Percentiles rank a stretch among this genome's conserved stretches.
Conservation (phyloP, 2,329 filamentous ascomycete genomes). For the Biscogniauxia marginata region DNA sequence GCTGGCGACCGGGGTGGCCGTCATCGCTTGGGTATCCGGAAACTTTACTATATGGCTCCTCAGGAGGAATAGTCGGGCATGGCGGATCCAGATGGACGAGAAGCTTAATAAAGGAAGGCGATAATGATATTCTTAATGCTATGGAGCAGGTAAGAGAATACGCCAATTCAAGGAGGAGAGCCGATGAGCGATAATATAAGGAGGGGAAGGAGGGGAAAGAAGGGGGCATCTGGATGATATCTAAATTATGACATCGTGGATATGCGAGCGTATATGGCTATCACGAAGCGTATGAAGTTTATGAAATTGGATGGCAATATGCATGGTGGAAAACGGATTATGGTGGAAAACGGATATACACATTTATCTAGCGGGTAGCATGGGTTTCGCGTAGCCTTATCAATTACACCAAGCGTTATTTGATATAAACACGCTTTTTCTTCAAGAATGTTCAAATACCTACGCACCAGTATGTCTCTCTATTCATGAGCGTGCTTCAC, state of each 20-base stretch:
- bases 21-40: conserved; percentile 57
- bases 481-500: too few relatives aligned
- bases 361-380: neutral
- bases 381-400: too few relatives aligned
- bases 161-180: too few relatives aligned
- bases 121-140: neutral
- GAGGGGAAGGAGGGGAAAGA: neutral
- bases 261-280: neutral
- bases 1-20: conserved; percentile 62
- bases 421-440: too few relatives aligned
- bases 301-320: neutral
- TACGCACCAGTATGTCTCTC: too few relatives aligned
- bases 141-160: neutral
- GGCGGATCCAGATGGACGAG: conserved; percentile 64
- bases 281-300: neutral
- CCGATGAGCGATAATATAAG: neutral
- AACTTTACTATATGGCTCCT: conserved; percentile 60
- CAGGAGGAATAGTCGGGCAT: conserved; percentile 57
- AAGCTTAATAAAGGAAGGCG: conserved; percentile 28
- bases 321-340: too few relatives aligned
- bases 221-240: neutral
- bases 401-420: too few relatives aligned
- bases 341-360: neutral
- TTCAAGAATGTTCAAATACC: too few relatives aligned
- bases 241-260: neutral